These are phyloP conservation scores for Fraxinus xanthoxyloides DNA, from an alignment of 305 asterid species.

Conservation along the genomic window DNA sequence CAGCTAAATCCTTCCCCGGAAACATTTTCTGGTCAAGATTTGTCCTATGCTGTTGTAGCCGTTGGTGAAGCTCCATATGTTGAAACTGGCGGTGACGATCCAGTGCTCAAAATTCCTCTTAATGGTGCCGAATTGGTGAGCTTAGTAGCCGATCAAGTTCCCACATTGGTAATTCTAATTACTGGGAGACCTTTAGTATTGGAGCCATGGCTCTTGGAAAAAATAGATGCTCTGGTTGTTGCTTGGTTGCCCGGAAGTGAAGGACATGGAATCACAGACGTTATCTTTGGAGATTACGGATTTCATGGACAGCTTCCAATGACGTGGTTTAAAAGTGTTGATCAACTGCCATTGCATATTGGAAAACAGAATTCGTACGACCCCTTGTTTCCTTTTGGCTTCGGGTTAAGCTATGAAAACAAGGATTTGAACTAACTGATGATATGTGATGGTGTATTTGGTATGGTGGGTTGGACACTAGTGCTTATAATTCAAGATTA, in stretches of 20 bases:
- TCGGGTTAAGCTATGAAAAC: slow-evolving; percentile 48
- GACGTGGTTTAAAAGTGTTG: slow-evolving; percentile 69
- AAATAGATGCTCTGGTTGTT: slow-evolving; percentile 63
- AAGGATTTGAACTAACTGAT: not conserved
- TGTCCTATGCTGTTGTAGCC: slow-evolving; percentile 36
- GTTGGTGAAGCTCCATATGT: slow-evolving; percentile 47
- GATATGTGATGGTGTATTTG: not conserved
- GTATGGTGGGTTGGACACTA: not conserved
- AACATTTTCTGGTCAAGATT: slow-evolving; percentile 27
- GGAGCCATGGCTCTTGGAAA: slow-evolving; percentile 50
- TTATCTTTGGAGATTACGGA: slow-evolving; percentile 64
- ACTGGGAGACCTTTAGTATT: slow-evolving; percentile 75
- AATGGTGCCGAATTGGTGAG: slow-evolving; percentile 49
- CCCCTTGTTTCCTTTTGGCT: slow-evolving; percentile 67
- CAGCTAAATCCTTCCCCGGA: slow-evolving; percentile 31
- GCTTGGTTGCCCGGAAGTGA: slow-evolving; percentile 93
- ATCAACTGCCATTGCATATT: slow-evolving; percentile 59
- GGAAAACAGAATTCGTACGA: slow-evolving; percentile 42
- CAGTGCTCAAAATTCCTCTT: slow-evolving; percentile 50
- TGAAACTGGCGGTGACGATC: slow-evolving; percentile 38
- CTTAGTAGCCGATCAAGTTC: slow-evolving; percentile 50
- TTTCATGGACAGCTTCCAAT: slow-evolving; percentile 71
- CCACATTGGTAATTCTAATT: slow-evolving; percentile 58
- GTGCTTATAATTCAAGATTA: not conserved
- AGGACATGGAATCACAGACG: slow-evolving; percentile 66